Conservation (phyloP, 1,284 basidiomycete species). For the Phlebopus sp. region DNA sequence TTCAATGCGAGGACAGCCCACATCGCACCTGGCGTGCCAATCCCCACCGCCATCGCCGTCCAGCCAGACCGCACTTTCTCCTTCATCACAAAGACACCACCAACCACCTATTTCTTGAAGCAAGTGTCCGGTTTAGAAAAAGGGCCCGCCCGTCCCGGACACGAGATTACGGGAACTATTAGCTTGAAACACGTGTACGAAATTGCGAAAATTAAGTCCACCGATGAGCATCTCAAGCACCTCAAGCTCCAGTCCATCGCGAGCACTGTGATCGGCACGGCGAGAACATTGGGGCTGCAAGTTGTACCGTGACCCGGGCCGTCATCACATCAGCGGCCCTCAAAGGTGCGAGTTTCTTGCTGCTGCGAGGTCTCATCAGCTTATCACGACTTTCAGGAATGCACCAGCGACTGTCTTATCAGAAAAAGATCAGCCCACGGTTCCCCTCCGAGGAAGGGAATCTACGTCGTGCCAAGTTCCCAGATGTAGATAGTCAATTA, state of each 20-base stretch:
- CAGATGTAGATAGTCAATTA: constrained; percentile 27
- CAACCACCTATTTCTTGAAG: constrained; percentile 90
- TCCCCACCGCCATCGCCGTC: constrained; percentile 89
- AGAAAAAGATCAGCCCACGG: constrained; percentile 11
- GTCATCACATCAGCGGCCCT: constrained; percentile 16
- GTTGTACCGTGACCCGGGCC: constrained; percentile 71
- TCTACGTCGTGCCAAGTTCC: constrained; percentile 14
- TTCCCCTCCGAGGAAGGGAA: constrained; percentile 10
- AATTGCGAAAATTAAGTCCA: constrained; percentile 96
- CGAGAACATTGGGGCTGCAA: constrained; percentile 80
- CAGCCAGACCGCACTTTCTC: constrained; percentile 95
- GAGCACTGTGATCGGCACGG: constrained; percentile 84
- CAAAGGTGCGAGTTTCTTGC: constrained; percentile 27
- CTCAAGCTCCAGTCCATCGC: constrained; percentile 83
- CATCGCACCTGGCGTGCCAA: constrained; percentile 83
- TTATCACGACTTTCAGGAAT: constrained; percentile 17
- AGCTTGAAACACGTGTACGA: constrained; percentile 98
- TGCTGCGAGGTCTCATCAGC: constrained; percentile 14
- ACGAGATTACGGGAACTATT: constrained; percentile 76
- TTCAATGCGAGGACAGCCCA: constrained; percentile 92
- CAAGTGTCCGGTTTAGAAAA: constrained; percentile 90
- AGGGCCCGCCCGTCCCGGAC: constrained; percentile 79
- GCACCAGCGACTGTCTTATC: constrained; percentile 25
- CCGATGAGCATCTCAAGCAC: constrained; percentile 85
- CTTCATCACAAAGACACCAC: constrained; percentile 90